phyloP scores from a whole-genome alignment of 106 monocot species.

The Allium sativum region DNA sequence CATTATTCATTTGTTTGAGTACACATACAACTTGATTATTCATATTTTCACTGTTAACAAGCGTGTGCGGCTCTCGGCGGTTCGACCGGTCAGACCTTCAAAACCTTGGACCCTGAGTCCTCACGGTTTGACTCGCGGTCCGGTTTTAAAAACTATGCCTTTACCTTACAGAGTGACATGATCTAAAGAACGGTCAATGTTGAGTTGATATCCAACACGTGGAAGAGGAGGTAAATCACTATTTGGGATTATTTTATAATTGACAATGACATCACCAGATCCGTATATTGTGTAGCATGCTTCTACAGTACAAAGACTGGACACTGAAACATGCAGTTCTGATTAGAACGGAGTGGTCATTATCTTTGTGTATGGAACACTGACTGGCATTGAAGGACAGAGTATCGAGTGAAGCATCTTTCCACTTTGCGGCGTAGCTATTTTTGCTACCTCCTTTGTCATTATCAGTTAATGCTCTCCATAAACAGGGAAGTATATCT shows the following conservation, averaged over 20 bases:
- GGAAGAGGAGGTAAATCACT: constrained; percentile 80
- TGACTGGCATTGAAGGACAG: constrained; percentile 24
- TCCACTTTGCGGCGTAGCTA: constrained; percentile 65
- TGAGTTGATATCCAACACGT: constrained; percentile 69
- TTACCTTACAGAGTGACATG: constrained; percentile 73
- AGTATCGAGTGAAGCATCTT: constrained; percentile 36
- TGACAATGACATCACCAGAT: constrained; percentile 68
- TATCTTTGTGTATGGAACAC: constrained; percentile 42
- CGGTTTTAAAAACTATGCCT: too few species aligned
- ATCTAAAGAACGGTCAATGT: constrained; percentile 47
- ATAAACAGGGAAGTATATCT: constrained; percentile 78
- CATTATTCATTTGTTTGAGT: too few species aligned
- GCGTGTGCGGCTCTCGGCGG: too few species aligned
- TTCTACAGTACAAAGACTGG: constrained; percentile 26
- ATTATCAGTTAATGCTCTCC: constrained; percentile 90
- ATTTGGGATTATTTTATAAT: constrained; percentile 47
- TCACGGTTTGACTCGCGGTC: too few species aligned
- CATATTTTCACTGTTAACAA: too few species aligned
- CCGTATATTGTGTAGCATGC: constrained; percentile 46
- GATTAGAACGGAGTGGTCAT: constrained; percentile 38
- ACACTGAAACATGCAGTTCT: constrained; percentile 22
- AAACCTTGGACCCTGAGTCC: too few species aligned
- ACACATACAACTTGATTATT: too few species aligned
- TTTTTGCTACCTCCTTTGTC: constrained; percentile 72
- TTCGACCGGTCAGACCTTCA: too few species aligned